phyloP scores from a whole-genome alignment of 2,329 filamentous ascomycete species.

The Aureobasidium leucospermi region DNA sequence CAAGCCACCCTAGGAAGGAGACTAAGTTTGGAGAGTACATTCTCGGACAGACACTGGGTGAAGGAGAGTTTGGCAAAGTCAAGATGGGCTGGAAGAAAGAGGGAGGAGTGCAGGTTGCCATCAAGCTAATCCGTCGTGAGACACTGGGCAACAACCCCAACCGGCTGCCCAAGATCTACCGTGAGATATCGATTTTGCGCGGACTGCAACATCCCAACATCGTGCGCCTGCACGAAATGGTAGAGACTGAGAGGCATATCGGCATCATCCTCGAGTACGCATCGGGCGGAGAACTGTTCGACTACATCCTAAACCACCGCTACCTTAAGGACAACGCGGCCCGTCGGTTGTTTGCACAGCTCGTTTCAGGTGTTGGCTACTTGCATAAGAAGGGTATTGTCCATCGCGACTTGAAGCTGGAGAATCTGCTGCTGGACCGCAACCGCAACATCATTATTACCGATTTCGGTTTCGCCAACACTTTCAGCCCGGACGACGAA shows the following conservation, averaged over 20 bases:
- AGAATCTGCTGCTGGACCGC: conserved; percentile 88
- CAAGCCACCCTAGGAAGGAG: conserved; percentile 53
- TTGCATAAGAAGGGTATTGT: conserved; percentile 98
- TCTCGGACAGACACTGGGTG: conserved; percentile 88
- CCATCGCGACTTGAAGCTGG: conserved; percentile 90
- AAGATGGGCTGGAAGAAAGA: conserved; percentile 98
- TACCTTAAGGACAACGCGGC: conserved; percentile 93
- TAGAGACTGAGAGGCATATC: conserved; percentile 93
- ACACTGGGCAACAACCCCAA: conserved; percentile 81
- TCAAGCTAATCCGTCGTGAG: conserved; percentile 94
- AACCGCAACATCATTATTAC: conserved; percentile 99
- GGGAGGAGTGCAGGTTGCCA: conserved; percentile 85
- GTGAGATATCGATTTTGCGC: conserved; percentile 85
- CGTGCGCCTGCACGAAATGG: conserved; percentile 94
- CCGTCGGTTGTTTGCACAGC: conserved; percentile 83
- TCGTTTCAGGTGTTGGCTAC: conserved; percentile 94
- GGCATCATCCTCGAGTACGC: conserved; percentile 98
- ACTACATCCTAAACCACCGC: conserved; percentile 94
- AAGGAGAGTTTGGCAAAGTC: conserved; percentile 98
- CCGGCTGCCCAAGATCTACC: conserved; percentile 90
- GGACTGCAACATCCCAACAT: conserved; percentile 94
- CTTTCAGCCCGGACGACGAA: conserved; percentile 84
- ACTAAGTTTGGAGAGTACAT: conserved; percentile 94
- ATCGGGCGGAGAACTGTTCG: conserved; percentile 93
- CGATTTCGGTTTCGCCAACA: conserved; percentile 98